Base-by-base conservation (phyloP, 208 protist genomes). In the Porcisia deanei region DNA sequence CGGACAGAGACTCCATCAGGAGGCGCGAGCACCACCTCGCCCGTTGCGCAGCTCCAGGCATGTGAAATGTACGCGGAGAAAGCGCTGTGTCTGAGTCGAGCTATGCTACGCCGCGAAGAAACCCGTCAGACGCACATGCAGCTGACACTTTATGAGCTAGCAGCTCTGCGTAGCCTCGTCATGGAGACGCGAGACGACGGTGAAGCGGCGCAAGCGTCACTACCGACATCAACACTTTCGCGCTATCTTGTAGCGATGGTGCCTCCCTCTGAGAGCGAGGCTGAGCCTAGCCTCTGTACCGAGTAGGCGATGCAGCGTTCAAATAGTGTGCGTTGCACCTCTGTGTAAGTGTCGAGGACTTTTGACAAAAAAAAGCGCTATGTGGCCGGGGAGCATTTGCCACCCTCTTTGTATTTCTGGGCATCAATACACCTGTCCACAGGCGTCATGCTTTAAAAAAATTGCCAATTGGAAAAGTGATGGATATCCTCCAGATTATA, bases 111-210 rank as follows among this genome's bases (percentile, higher is more conserved):
- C 34, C 88, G 88, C 30, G 90, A 95, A 79, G 68, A 76, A 41
- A 70, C 47, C 4, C 86, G 85, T n/a, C 66, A 88, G 47, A 68
- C 37, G 16, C 91, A 95, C 74, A 88, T 84, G 10, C 82, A 89
- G 45, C 69, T 90, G 30, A 80, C 82, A 12, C 63, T 95, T 22
- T 91, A 92, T 70, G 91, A 93, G 59, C 73, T 92, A 20, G 82
- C 88, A 7, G 75, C 77, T 16, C 57, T 93, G 58, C 83, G 88
- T 7, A 47, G 68, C 3, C 47, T 77, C 5, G 71, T 80, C 1
- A 64, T 80, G 22, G 59, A 54, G 10, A 77, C 71, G 37, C 43
- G 39, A 6, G 37, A 66, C 16, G 72, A 74, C 22, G 18, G 30
- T 18, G 45, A 66, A 7, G 52, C 43, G 54, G 53, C 41, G 22